Conservation (phyloP, 179 eudicot genomes). For the Vitellaria paradoxa region DNA sequence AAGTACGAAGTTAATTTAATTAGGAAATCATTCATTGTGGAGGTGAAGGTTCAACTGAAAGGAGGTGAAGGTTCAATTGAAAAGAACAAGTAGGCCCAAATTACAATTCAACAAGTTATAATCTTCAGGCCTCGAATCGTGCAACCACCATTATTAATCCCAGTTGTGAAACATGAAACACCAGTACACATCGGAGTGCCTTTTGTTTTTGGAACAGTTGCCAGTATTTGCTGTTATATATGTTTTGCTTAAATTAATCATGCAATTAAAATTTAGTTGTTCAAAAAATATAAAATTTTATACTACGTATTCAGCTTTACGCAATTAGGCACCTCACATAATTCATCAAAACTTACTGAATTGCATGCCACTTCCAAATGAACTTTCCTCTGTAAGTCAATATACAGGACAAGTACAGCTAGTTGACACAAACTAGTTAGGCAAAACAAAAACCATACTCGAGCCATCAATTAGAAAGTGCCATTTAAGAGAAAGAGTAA, state of each 20-base stretch:
- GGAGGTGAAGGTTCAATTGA: not conserved
- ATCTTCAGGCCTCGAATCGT: not conserved
- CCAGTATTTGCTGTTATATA: not conserved
- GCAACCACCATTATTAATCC: not conserved
- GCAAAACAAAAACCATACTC: not conserved
- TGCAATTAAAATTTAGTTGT: not conserved
- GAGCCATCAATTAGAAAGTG: not conserved
- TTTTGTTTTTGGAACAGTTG: not conserved
- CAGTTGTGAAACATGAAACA: not conserved
- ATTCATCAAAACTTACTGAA: not conserved
- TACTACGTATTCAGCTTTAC: not conserved
- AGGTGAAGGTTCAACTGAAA: not conserved
- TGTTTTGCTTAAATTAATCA: not conserved
- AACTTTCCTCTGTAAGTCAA: not conserved
- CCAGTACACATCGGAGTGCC: slow-evolving; percentile 2
- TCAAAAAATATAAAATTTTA: not conserved
- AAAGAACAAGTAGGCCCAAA: not conserved
- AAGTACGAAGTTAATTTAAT: not conserved
- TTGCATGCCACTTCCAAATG: not conserved
- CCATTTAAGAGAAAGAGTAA: not conserved
- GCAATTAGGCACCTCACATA: not conserved
- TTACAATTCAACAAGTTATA: not conserved
- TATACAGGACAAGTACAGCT: not conserved
- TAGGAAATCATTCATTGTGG: not conserved
- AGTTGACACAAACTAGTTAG: not conserved